Percentiles rank a stretch among this genome's conserved stretches.
These are phyloP conservation scores for Phytophthora citrophthora DNA, from an alignment of 352 stramenopile species.

Conservation along the genomic window DNA sequence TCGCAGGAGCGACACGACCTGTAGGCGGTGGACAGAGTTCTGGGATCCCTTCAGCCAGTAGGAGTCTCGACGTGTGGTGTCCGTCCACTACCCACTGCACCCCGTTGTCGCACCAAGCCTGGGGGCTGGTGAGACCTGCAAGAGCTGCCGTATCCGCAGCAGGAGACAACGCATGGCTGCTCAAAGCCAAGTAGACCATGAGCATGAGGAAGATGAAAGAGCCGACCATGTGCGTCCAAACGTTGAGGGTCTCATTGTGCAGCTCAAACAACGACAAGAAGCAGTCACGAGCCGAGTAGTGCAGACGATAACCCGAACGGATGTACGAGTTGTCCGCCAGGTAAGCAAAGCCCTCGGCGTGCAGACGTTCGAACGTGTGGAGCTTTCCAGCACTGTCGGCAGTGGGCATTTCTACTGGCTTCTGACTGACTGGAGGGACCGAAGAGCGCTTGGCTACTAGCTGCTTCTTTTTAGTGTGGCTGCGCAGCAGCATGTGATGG, in stretches of 20 bases:
- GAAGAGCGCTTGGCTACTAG: conserved; percentile 9
- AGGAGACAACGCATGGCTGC: conserved; percentile 47
- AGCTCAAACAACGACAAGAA: conserved; percentile 85
- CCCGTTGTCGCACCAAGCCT: conserved; percentile 38
- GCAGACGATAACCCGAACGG: conserved; percentile 80
- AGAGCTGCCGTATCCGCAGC: conserved; percentile 14
- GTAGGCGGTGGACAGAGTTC: conserved; percentile 50
- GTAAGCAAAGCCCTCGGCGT: conserved; percentile 82
- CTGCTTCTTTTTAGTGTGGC: conserved; percentile 25
- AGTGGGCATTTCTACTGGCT: background rate
- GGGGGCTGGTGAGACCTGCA: conserved; percentile 18
- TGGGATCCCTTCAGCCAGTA: conserved; percentile 48
- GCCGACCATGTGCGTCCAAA: conserved; percentile 89
- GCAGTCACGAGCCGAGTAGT: conserved; percentile 84
- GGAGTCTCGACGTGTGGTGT: conserved; percentile 56
- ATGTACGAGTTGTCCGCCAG: conserved; percentile 90
- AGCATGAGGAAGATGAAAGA: conserved; percentile 86
- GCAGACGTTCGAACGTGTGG: conserved; percentile 79
- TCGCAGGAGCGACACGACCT: conserved; percentile 27
- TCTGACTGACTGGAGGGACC: background rate
- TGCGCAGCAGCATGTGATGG: conserved; percentile 52
- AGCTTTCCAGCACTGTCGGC: conserved; percentile 33
- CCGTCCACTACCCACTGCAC: conserved; percentile 50
- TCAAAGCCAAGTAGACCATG: conserved; percentile 78
- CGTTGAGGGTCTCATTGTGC: conserved; percentile 91